These are phyloP conservation scores for Pythium utonaiense DNA, from an alignment of 352 stramenopile species.

Conservation along the genomic window DNA sequence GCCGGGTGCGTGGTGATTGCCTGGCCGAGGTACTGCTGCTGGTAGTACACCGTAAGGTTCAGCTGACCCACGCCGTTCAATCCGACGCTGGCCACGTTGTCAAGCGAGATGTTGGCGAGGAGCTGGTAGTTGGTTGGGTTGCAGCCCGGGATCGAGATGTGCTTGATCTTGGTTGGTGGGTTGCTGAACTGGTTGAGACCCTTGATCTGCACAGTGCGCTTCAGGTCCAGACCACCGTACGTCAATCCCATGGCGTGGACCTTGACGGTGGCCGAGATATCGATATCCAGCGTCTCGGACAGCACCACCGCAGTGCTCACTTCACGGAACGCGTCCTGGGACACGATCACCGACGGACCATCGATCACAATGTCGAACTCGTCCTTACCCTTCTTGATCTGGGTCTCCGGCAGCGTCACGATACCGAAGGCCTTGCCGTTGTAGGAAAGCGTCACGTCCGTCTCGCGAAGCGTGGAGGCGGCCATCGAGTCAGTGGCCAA, in stretches of 20 bases:
- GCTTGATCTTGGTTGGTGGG: constrained; percentile 42
- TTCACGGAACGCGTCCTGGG: constrained; percentile 39
- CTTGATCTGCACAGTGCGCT: constrained; percentile 37
- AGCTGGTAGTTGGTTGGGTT: constrained; percentile 40
- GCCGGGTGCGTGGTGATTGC: constrained; percentile 24
- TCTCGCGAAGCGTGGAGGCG: constrained; percentile 42
- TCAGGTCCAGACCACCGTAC: constrained; percentile 42
- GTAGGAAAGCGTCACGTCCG: constrained; percentile 43
- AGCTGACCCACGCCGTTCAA: constrained; percentile 56
- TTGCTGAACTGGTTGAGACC: constrained; percentile 60
- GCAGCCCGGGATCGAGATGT: constrained; percentile 49
- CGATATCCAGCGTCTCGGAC: constrained; percentile 34
- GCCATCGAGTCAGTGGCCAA: constrained; percentile 45
- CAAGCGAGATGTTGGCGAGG: constrained; percentile 59
- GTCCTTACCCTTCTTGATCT: constrained; percentile 51
- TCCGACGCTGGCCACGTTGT: constrained; percentile 44
- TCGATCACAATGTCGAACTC: constrained; percentile 58
- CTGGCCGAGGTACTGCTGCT: constrained; percentile 58
- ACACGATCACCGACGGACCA: constrained; percentile 30
- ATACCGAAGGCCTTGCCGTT: constrained; percentile 42
- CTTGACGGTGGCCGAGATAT: constrained; percentile 36
- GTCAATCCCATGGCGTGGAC: constrained; percentile 48
- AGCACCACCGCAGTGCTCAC: constrained; percentile 45
- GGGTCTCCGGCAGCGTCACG: constrained; percentile 47
- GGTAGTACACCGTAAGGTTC: constrained; percentile 70